phyloP scores from a whole-genome alignment of 805 yeast genomes.

The Pichia gijzeniarum region DNA sequence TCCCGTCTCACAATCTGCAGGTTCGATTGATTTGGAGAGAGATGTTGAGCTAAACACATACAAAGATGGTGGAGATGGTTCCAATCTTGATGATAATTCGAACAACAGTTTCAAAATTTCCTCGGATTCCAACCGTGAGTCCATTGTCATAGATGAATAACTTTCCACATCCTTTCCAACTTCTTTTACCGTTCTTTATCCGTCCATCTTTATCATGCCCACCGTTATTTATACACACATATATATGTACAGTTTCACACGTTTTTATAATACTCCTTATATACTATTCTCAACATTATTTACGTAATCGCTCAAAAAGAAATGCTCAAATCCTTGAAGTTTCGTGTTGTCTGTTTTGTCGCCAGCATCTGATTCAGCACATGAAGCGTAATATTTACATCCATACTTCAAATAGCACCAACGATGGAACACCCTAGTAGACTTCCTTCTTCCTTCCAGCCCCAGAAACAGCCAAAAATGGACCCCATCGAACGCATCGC shows the following conservation, averaged over 20 bases:
- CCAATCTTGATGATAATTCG: not conserved
- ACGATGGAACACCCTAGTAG: not conserved
- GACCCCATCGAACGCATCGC: conserved; percentile 1
- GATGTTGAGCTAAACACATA: not conserved
- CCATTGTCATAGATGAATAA: not conserved
- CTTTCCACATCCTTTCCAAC: no score
- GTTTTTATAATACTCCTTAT: no score
- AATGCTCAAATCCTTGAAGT: no score
- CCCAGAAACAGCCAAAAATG: not conserved
- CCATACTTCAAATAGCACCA: not conserved
- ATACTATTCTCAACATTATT: no score
- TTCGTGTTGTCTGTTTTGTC: no score
- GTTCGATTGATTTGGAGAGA: conserved; percentile 4
- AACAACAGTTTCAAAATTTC: conserved; percentile 1
- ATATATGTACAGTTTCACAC: no score
- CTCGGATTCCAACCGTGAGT: not conserved
- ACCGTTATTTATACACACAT: no score
- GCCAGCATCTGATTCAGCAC: no score
- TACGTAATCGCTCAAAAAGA: no score
- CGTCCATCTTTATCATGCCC: no score
- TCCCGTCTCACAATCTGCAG: not conserved
- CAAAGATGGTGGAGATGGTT: not conserved
- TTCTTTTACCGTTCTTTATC: no score
- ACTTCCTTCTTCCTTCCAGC: not conserved
- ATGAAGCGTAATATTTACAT: no score